A percentile compares a stretch with the other conserved stretches of the same genome.
Evolutionary conservation across 2,329 filamentous ascomycete species (phyloP).

Genomic region (Penicillium sp.): DNA sequence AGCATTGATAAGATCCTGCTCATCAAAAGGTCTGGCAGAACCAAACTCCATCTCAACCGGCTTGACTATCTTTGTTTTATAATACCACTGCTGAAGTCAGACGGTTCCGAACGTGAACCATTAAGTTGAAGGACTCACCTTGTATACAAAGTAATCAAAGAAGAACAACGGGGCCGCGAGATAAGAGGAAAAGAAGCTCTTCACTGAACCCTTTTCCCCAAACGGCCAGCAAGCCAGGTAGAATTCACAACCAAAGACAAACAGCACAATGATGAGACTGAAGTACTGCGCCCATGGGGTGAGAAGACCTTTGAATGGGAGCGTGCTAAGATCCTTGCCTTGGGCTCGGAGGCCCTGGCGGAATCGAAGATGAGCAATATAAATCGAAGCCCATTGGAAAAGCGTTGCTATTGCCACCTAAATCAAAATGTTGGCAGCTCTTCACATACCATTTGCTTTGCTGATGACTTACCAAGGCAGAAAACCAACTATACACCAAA

Average conservation of each 20-base stretch:
- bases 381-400: conserved; percentile 24
- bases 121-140: conserved; percentile 8
- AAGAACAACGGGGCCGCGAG: conserved; percentile 27
- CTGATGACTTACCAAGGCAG: conserved; percentile 16
- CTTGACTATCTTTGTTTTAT: conserved; percentile 20
- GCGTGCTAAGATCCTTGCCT: conserved; percentile 17
- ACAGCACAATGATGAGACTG: conserved; percentile 20
- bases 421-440: background rate
- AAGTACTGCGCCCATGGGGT: conserved; percentile 24
- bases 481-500: conserved; percentile 30
- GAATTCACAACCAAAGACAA: conserved; percentile 28
- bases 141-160: conserved; percentile 25
- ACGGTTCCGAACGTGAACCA: background rate
- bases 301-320: conserved; percentile 22
- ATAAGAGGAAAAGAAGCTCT: conserved; percentile 28
- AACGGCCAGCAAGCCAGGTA: conserved; percentile 28
- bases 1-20: conserved; percentile 17
- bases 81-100: conserved; percentile 11
- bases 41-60: conserved; percentile 20
- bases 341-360: conserved; percentile 23
- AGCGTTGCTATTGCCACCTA: conserved; percentile 27
- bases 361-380: conserved; percentile 24
- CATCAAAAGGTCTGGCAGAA: conserved; percentile 19
- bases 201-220: conserved; percentile 23
- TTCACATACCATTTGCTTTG: background rate